A percentile compares a stretch with the other conserved stretches of the same genome.
These are phyloP conservation scores for Coprinopsis strossmayeri DNA, from an alignment of 768 basidiomycete species.

Conservation along the genomic window DNA sequence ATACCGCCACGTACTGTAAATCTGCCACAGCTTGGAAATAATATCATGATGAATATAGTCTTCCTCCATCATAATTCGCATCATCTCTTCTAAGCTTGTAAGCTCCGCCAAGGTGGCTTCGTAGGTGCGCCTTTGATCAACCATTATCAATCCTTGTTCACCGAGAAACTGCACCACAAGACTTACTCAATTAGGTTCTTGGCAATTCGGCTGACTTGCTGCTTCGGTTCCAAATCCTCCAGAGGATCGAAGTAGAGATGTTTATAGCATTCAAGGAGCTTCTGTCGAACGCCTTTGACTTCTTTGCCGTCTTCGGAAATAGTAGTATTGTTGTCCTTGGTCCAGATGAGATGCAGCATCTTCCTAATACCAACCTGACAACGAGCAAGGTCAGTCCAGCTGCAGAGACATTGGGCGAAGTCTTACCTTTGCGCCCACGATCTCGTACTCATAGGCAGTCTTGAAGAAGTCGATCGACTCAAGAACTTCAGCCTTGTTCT, in stretches of 20 bases:
- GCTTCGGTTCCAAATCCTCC: constrained; percentile 67
- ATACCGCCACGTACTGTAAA: constrained; percentile 75
- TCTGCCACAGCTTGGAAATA: constrained; percentile 89
- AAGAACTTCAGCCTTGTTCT: constrained; percentile 74
- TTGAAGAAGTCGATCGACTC: constrained; percentile 90
- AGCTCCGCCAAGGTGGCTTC: constrained; percentile 90
- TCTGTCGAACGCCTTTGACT: constrained; percentile 81
- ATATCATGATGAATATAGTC: constrained; percentile 79
- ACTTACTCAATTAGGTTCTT: constrained; percentile 96
- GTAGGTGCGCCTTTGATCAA: constrained; percentile 80
- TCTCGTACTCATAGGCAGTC: constrained; percentile 72
- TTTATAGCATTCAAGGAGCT: constrained; percentile 84
- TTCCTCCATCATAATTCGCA: constrained; percentile 94
- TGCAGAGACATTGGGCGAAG: neutral
- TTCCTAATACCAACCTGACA: constrained; percentile 80
- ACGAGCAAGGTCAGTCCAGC: neutral
- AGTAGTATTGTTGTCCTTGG: constrained; percentile 83
- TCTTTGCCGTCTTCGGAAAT: constrained; percentile 59
- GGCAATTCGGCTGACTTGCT: constrained; percentile 85
- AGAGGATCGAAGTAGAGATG: constrained; percentile 84
- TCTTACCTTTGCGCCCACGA: constrained; percentile 68
- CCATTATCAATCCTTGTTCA: neutral
- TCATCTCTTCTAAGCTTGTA: constrained; percentile 93
- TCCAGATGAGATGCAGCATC: constrained; percentile 97
- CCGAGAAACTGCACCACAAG: neutral